Percentiles rank a stretch among this genome's conserved stretches.
Evolutionary conservation across 306 rosid species (phyloP).

Genomic region (Lablab purpureus): DNA sequence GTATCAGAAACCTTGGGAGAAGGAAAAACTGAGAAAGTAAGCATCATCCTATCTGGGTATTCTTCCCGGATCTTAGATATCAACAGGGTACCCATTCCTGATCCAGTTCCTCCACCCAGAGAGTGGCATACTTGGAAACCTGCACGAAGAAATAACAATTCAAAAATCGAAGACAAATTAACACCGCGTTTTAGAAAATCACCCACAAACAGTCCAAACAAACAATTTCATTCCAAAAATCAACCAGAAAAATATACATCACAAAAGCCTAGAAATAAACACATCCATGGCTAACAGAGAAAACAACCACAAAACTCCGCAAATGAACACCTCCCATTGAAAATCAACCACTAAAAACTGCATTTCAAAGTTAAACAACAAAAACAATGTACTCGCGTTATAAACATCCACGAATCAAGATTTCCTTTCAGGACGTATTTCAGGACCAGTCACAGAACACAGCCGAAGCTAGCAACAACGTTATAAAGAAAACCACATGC

Average conservation of each 20-base stretch:
- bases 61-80: slow-evolving; percentile 57
- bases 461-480: not conserved
- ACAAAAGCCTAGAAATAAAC: not conserved
- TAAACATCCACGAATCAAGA: not conserved
- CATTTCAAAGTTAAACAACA: not conserved
- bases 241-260: not conserved
- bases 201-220: not conserved
- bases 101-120: slow-evolving; percentile 83
- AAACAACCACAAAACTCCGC: not conserved
- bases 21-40: slow-evolving; percentile 52
- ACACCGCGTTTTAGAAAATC: not conserved
- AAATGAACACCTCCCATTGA: not conserved
- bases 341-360: not conserved
- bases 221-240: not conserved
- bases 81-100: slow-evolving; percentile 86
- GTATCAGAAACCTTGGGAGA: slow-evolving; percentile 66
- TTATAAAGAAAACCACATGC: not conserved
- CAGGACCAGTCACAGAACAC: not conserved
- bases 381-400: not conserved
- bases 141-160: not conserved
- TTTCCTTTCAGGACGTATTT: not conserved
- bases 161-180: not conserved
- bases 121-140: slow-evolving; percentile 87
- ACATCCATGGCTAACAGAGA: not conserved
- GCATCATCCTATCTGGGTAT: slow-evolving; percentile 59